Evolutionary conservation across 164 flowering plant species (phyloP).

Genomic region (Sedum album): DNA sequence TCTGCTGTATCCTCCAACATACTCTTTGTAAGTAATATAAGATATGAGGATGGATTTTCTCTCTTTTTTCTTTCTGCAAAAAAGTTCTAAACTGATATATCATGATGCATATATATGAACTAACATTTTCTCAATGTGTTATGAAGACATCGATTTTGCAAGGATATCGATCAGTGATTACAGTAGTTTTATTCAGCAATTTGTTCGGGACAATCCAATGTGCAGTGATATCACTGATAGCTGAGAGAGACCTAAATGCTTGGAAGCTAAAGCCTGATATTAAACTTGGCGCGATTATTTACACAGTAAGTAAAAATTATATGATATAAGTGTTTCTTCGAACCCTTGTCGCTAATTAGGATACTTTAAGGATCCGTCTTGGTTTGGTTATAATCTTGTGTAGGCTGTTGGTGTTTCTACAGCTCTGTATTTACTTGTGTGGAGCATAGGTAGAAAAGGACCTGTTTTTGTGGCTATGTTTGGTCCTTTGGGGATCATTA

Average conservation of each 20-base stretch:
- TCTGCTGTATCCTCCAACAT: constrained; percentile 22
- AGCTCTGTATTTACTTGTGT: no score
- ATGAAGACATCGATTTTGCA: constrained; percentile 35
- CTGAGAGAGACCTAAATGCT: constrained; percentile 22
- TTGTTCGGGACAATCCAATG: constrained; percentile 43
- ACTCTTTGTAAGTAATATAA: constrained; percentile 13
- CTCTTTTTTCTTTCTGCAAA: no score
- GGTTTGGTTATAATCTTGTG: background rate
- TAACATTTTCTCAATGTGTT: background rate
- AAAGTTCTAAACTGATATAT: background rate
- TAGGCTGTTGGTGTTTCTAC: constrained; percentile 31
- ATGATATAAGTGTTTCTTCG: no score
- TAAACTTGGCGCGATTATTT: constrained; percentile 26
- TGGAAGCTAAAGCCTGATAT: constrained; percentile 31
- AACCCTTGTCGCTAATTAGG: no score
- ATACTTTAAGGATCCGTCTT: background rate
- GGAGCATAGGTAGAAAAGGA: no score
- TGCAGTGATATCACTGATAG: no score
- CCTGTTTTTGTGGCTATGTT: no score
- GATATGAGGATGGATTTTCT: no score
- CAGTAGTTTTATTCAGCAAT: constrained; percentile 27
- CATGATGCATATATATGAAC: no score
- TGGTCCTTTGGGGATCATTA: no score
- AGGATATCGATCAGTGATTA: constrained; percentile 30
- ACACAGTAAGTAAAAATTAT: no score